phyloP scores from a whole-genome alignment of 1,284 basidiomycete genomes.

The Tylopilus sp. region DNA sequence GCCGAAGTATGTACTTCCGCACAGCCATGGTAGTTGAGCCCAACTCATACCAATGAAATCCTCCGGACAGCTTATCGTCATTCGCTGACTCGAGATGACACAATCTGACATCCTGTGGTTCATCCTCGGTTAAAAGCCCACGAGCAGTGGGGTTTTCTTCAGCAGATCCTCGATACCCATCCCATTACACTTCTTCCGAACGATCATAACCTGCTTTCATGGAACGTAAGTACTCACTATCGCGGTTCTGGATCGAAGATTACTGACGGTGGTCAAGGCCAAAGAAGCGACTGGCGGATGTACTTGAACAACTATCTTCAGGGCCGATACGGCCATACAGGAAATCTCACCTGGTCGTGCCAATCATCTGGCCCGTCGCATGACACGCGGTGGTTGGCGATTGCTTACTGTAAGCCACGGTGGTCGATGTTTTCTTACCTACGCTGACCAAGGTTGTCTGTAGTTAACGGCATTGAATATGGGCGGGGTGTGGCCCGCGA shows the following conservation, averaged over 20 bases:
- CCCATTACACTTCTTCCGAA: background rate
- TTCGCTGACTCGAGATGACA: slow-evolving; percentile 28
- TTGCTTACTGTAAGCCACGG: slow-evolving; percentile 29
- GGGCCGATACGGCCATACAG: slow-evolving; percentile 31
- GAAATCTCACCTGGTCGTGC: slow-evolving; percentile 22
- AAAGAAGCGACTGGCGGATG: slow-evolving; percentile 28
- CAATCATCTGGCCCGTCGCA: slow-evolving; percentile 26
- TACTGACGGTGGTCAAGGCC: slow-evolving; percentile 16
- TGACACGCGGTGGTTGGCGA: slow-evolving; percentile 24
- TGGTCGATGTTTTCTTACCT: background rate
- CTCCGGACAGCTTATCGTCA: slow-evolving; percentile 18
- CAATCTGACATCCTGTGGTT: slow-evolving; percentile 24
- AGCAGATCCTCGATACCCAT: slow-evolving; percentile 10
- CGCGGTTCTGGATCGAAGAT: background rate
- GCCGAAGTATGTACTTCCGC: slow-evolving; percentile 5
- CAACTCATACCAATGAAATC: slow-evolving; percentile 7
- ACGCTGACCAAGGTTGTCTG: slow-evolving; percentile 3
- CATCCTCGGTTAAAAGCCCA: slow-evolving; percentile 22
- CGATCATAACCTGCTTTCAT: slow-evolving; percentile 14
- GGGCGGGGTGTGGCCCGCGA: slow-evolving; percentile 28
- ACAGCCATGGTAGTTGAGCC: slow-evolving; percentile 24
- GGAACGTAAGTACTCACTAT: slow-evolving; percentile 18
- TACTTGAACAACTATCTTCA: slow-evolving; percentile 30
- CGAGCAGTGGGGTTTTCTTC: background rate
- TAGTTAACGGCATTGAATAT: slow-evolving; percentile 31